Evolutionary conservation across 345 rosid genomes (phyloP), one percentile per base, ranked within the genome.

Genomic region (Nephelium lappaceum): DNA sequence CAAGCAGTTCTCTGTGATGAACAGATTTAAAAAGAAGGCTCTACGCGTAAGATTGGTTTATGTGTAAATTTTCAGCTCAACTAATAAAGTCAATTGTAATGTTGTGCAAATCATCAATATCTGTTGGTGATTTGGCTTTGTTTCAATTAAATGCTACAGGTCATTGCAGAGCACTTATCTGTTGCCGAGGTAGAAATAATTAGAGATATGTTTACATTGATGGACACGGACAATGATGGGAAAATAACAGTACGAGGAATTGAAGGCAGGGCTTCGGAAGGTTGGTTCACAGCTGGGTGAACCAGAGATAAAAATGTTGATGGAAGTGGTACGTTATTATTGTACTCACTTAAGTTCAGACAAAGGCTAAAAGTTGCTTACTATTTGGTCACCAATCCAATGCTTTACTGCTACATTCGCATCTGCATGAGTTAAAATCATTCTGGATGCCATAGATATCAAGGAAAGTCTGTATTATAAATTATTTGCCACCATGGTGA

Each of bases 1-100:
- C 69, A 96, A 85, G 85, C 99, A 96, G 84, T 96, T 96, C 80
- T 93, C 98, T 25, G 77, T 93, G 83, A 96, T 96, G 99, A 96
- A 93, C 80, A 93, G 96, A 81, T 92, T 96, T 78, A 96, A 96
- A 83, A 96, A 93, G 95, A 96, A 79, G 77, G 99, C 97, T 71
- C 86, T 93, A 78, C 83, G 97, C 76, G 98, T 93, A 90, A 86
- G 23, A n/a, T 73, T 67, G 49, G 55, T 53, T 58, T 65, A 67
- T 74, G 49, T 78, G 51, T 53, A 36, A 63, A 60, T 64, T 47
- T 19, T 64, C 49, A 19, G 60, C 69, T 82, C 51, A 60, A 58
- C 31, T 70, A 45, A 57, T 43, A 38, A 71, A 1, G 57, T 47
- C 68, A 24, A 25, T 72, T 38, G 9, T 14, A 19, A 43, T 19